Evolutionary conservation across 1,284 basidiomycete genomes (phyloP).

Genomic region (Sanghuangporus weigelae): DNA sequence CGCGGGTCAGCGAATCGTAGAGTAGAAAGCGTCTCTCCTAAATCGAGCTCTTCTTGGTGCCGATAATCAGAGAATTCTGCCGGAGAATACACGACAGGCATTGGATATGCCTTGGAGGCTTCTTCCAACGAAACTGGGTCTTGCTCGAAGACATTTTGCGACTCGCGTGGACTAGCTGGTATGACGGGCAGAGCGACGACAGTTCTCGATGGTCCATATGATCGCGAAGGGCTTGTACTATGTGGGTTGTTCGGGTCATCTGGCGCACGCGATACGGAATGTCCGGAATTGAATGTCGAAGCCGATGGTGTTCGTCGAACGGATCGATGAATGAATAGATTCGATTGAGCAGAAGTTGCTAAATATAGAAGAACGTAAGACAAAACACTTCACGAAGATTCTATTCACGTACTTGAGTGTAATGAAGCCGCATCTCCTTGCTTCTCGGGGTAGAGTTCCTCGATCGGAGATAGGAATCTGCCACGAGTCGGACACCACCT

Average conservation of each 20-base stretch:
- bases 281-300: conserved; percentile 15
- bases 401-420: conserved; percentile 10
- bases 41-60: conserved; percentile 5
- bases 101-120: conserved; percentile 1
- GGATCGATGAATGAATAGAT: conserved; percentile 18
- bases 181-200: conserved; percentile 14
- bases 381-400: background rate
- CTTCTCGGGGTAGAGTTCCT: conserved; percentile 13
- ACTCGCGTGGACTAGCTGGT: conserved; percentile 18
- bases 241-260: background rate
- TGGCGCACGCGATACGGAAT: conserved; percentile 13
- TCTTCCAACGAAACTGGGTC: conserved; percentile 2
- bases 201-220: background rate
- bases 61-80: conserved; percentile 1
- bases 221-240: background rate
- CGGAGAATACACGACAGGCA: conserved; percentile 1
- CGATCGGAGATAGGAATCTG: conserved; percentile 13
- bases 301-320: conserved; percentile 15
- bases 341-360: conserved; percentile 15
- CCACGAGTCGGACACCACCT: background rate
- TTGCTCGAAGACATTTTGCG: conserved; percentile 15
- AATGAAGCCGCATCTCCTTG: conserved; percentile 17
- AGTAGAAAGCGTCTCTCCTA: background rate
- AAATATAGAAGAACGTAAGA: background rate
- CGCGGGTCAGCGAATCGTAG: conserved; percentile 8